These are phyloP conservation scores for Diaporthe velutina DNA, from an alignment of 2,329 filamentous ascomycete genomes.

Conservation along the genomic window DNA sequence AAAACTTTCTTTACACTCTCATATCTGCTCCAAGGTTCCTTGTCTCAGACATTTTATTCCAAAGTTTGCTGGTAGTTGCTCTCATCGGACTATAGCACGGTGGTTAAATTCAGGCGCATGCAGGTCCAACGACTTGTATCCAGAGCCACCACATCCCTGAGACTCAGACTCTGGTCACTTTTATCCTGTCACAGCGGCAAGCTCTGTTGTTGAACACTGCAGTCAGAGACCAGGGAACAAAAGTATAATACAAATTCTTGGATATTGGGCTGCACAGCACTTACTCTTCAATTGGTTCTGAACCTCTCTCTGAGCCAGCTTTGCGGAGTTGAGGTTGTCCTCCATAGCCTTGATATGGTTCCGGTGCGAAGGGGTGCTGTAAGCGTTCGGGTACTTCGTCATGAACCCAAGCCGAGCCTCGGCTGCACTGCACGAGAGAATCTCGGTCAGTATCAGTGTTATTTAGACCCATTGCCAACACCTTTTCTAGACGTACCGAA, in stretches of 20 bases:
- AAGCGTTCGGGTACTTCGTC: not conserved
- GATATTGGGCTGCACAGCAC: not conserved
- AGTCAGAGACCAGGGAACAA: not conserved
- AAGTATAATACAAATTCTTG: too few relatives aligned
- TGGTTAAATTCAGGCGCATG: not conserved
- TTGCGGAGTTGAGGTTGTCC: not conserved
- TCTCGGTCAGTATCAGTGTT: not conserved
- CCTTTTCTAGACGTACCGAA: not conserved
- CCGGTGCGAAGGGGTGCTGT: not conserved
- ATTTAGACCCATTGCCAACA: fast-evolving
- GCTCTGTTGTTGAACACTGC: not conserved
- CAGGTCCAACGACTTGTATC: not conserved
- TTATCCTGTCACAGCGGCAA: not conserved
- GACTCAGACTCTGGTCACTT: not conserved
- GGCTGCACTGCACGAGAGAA: not conserved
- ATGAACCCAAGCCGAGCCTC: conserved; percentile 7
- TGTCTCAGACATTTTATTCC: too few relatives aligned
- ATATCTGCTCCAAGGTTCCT: not conserved
- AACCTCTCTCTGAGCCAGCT: conserved; percentile 8
- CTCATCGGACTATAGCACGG: too few relatives aligned
- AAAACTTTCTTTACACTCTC: too few relatives aligned
- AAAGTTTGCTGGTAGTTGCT: too few relatives aligned
- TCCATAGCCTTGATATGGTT: not conserved
- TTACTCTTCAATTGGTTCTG: not conserved
- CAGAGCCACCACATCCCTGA: not conserved